Percentiles rank a stretch among this genome's conserved stretches.
phyloP scores from a whole-genome alignment of 257 asterid genomes.

The Petrea volubilis region DNA sequence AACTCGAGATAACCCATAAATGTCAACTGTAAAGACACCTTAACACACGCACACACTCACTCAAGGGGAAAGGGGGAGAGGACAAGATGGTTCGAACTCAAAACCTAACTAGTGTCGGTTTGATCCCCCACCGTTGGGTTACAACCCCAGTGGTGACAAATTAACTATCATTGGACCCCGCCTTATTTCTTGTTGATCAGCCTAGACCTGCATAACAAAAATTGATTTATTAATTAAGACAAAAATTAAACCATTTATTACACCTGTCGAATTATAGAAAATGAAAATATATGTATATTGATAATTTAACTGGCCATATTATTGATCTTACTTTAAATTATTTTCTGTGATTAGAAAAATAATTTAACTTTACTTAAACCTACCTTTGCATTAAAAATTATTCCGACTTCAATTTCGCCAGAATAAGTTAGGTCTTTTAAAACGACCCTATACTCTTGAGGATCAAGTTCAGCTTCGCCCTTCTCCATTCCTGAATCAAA shows the following conservation, averaged over 20 bases:
- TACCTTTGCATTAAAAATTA: conserved; percentile 53
- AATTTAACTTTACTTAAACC: not conserved
- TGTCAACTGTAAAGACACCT: no score
- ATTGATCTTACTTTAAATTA: not conserved
- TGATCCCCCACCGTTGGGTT: no score
- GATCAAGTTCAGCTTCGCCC: conserved; percentile 51
- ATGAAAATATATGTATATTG: not conserved
- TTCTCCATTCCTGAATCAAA: conserved; percentile 54
- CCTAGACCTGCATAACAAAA: conserved; percentile 5
- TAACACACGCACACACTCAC: no score
- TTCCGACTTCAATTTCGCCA: conserved; percentile 71
- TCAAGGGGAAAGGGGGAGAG: no score
- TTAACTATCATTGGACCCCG: no score
- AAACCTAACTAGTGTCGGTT: no score
- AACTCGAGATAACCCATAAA: no score
- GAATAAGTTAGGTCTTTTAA: conserved; percentile 35
- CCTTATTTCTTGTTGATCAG: not conserved
- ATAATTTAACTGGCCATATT: no score
- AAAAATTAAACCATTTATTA: not conserved
- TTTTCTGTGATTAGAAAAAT: not conserved
- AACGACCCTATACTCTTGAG: conserved; percentile 56
- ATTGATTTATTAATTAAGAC: not conserved
- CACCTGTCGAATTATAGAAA: not conserved
- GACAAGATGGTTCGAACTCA: no score
- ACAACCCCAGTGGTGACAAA: no score